Conservation (phyloP, 1,284 basidiomycete species). For the Rhodotorula sp. region DNA sequence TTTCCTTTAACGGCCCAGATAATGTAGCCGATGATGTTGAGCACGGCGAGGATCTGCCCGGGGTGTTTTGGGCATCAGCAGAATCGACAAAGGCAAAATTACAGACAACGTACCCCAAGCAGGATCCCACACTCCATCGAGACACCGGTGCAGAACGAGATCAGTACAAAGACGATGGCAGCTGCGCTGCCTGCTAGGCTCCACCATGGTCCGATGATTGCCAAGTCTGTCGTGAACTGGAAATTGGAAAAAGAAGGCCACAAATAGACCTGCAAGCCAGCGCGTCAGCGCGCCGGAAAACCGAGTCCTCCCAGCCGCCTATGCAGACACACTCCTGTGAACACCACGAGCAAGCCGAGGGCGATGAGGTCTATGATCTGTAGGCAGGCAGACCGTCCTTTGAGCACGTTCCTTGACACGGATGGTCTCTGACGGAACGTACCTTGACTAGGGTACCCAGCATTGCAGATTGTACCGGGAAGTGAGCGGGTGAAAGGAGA, state of each 20-base stretch:
- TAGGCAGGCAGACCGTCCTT: background rate
- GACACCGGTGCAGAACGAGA: background rate
- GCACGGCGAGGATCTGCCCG: constrained; percentile 1
- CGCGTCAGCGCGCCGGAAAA: too few species aligned
- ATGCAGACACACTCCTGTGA: background rate
- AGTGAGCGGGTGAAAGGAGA: background rate
- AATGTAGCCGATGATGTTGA: constrained; percentile 6
- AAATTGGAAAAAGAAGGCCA: background rate
- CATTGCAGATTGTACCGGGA: background rate
- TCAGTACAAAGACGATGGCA: background rate
- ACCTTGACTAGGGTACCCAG: background rate
- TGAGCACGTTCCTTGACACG: background rate
- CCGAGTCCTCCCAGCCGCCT: background rate
- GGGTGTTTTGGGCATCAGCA: background rate
- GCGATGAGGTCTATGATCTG: background rate
- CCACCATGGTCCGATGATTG: background rate
- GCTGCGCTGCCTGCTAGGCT: background rate
- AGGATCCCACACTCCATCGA: background rate
- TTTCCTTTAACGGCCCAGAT: constrained; percentile 3
- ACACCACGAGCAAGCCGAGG: background rate
- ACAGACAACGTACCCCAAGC: background rate
- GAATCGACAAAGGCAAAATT: background rate
- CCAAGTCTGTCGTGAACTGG: background rate
- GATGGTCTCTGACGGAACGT: background rate
- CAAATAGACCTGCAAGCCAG: background rate